A percentile compares a stretch with the other conserved stretches of the same genome.
phyloP scores from a whole-genome alignment of 768 basidiomycete species.

The Suillus subluteus region DNA sequence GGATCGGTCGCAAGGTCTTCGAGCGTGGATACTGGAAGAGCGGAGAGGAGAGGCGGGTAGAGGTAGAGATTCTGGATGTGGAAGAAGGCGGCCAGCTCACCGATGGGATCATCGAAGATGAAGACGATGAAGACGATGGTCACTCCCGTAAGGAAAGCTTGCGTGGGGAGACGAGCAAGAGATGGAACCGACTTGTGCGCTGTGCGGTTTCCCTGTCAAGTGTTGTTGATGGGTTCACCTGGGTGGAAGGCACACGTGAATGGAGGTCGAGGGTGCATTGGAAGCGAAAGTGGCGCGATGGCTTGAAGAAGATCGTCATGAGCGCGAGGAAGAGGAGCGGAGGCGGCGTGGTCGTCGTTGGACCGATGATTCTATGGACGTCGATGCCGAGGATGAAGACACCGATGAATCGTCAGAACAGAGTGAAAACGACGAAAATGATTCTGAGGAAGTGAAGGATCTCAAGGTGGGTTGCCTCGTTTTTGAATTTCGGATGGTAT shows the following conservation, averaged over 20 bases:
- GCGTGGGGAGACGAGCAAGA: conserved; percentile 44
- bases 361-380: conserved; percentile 73
- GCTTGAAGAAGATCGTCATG: conserved; percentile 70
- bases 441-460: conserved; percentile 74
- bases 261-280: conserved; percentile 71
- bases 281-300: conserved; percentile 70
- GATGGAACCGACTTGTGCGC: conserved; percentile 80
- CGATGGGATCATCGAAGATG: conserved; percentile 86
- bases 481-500: conserved; percentile 13
- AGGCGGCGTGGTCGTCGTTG: conserved; percentile 63
- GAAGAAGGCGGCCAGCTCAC: conserved; percentile 58
- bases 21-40: conserved; percentile 94
- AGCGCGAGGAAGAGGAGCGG: conserved; percentile 69
- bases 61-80: conserved; percentile 79
- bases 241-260: conserved; percentile 57
- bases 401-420: conserved; percentile 49
- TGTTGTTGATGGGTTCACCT: conserved; percentile 77
- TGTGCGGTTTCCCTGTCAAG: conserved; percentile 68
- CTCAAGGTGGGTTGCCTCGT: conserved; percentile 62
- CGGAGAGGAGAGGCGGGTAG: conserved; percentile 64
- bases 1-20: conserved; percentile 89
- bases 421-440: conserved; percentile 62
- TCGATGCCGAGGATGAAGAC: conserved; percentile 59
- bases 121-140: conserved; percentile 55
- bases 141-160: conserved; percentile 22